These are phyloP conservation scores for Candida michaelii DNA, from an alignment of 805 yeast species.

Conservation along the genomic window DNA sequence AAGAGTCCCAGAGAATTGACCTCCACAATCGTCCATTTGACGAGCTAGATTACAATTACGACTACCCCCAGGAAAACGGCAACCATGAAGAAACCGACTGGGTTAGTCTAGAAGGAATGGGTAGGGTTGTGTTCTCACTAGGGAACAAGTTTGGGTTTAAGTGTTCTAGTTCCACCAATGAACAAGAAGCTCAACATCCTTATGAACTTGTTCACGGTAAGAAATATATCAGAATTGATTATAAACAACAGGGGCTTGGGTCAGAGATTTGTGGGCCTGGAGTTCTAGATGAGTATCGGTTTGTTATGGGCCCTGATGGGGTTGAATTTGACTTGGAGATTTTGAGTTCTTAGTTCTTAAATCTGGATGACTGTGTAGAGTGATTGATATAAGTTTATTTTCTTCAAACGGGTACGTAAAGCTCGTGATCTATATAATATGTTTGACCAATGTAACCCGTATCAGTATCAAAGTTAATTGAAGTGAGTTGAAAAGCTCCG, in stretches of 20 bases:
- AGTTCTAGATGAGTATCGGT: conserved; percentile 12
- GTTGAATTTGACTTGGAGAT: conserved; percentile 5
- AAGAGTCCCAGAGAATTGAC: conserved; percentile 25
- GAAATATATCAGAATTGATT: conserved; percentile 18
- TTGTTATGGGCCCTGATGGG: conserved; percentile 7
- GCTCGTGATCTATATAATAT: too few relatives aligned
- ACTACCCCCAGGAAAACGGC: conserved; percentile 38
- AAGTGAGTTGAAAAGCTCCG: too few relatives aligned
- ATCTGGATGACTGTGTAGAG: not conserved
- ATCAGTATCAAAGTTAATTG: too few relatives aligned
- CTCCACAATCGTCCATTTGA: conserved; percentile 14
- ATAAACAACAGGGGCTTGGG: conserved; percentile 21
- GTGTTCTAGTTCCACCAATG: conserved; percentile 15
- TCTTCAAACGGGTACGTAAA: too few relatives aligned
- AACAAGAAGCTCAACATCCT: conserved; percentile 20
- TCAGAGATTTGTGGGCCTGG: conserved; percentile 21
- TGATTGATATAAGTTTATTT: too few relatives aligned
- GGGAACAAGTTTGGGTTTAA: conserved; percentile 16
- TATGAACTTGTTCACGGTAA: conserved; percentile 14
- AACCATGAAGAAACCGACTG: conserved; percentile 32
- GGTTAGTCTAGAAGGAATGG: conserved; percentile 15
- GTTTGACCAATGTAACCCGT: too few relatives aligned
- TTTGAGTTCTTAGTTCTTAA: not conserved
- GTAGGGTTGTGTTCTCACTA: conserved; percentile 11
- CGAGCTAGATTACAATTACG: conserved; percentile 24